A percentile compares a stretch with the other conserved stretches of the same genome.
Evolutionary conservation across 495 filamentous ascomycete genomes (phyloP).

Genomic region (Glonium stellatum): DNA sequence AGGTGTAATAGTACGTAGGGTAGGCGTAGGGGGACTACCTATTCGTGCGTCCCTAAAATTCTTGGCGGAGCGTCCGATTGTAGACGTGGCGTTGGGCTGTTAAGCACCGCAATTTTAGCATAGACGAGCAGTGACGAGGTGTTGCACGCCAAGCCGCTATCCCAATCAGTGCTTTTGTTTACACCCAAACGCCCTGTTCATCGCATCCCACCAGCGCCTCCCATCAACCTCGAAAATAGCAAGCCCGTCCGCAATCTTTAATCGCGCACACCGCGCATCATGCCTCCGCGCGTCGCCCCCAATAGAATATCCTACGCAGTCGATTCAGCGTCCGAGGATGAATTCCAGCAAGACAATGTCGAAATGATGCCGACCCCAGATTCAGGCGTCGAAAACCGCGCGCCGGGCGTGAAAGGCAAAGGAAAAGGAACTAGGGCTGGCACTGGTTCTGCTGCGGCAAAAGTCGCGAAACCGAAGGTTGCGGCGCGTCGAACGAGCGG

Average conservation of each 20-base stretch:
- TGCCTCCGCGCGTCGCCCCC: conserved; percentile 50
- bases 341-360: conserved; percentile 32
- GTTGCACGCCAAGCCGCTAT: too few relatives aligned
- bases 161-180: too few relatives aligned
- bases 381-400: conserved; percentile 30
- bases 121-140: too few relatives aligned
- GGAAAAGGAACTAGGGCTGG: conserved; percentile 17
- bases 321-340: conserved; percentile 64
- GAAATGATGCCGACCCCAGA: conserved; percentile 36
- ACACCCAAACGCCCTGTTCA: not conserved
- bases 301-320: conserved; percentile 55
- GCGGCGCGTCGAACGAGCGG: conserved; percentile 29
- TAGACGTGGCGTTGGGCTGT: too few relatives aligned
- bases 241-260: not conserved
- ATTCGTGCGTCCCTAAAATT: too few relatives aligned
- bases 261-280: conserved; percentile 26
- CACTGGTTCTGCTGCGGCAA: conserved; percentile 18
- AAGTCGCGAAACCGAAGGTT: conserved; percentile 18
- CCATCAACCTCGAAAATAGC: not conserved
- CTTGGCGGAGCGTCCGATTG: too few relatives aligned
- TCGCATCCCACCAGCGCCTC: not conserved
- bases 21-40: too few relatives aligned
- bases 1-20: too few relatives aligned
- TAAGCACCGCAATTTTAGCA: too few relatives aligned
- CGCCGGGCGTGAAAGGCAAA: conserved; percentile 22